Percentiles rank a stretch among this genome's conserved stretches.
phyloP scores from a whole-genome alignment of 305 asterid genomes.

The Andrographis paniculata region DNA sequence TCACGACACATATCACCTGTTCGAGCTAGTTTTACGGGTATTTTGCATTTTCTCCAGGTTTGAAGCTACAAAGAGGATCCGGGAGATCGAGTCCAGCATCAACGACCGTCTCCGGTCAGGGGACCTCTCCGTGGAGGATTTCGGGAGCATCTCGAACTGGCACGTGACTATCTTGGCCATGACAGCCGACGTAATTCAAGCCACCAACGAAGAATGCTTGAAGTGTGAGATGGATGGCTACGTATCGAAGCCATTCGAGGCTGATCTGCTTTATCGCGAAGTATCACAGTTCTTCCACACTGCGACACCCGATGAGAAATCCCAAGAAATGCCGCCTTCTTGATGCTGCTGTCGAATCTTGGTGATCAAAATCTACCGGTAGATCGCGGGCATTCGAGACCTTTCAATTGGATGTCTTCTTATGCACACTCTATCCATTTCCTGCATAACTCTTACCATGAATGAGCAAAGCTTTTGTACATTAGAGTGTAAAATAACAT shows the following conservation, averaged over 20 bases:
- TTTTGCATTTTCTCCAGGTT: slow-evolving; percentile 35
- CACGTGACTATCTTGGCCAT: slow-evolving; percentile 89
- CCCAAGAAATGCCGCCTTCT: no score
- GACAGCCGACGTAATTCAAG: slow-evolving; percentile 97
- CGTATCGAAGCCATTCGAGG: slow-evolving; percentile 89
- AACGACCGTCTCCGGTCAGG: slow-evolving; percentile 39
- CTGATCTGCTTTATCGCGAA: slow-evolving; percentile 89
- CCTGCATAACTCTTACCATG: no score
- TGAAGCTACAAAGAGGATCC: slow-evolving; percentile 68
- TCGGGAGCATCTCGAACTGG: slow-evolving; percentile 48
- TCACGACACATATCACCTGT: no score
- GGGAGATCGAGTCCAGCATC: slow-evolving; percentile 43
- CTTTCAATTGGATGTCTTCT: no score
- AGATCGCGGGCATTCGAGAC: no score
- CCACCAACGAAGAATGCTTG: slow-evolving; percentile 66
- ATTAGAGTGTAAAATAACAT: no score
- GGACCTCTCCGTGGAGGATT: slow-evolving; percentile 33
- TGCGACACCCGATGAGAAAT: background rate
- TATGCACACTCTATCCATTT: no score
- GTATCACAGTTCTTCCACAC: slow-evolving; percentile 56
- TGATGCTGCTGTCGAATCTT: no score
- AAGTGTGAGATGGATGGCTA: slow-evolving; percentile 81
- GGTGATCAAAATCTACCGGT: no score
- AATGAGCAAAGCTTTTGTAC: no score
- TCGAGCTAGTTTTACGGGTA: no score